These are phyloP conservation scores for Microbotryum scabiosae DNA, from an alignment of 1,284 basidiomycete genomes.

Conservation along the genomic window DNA sequence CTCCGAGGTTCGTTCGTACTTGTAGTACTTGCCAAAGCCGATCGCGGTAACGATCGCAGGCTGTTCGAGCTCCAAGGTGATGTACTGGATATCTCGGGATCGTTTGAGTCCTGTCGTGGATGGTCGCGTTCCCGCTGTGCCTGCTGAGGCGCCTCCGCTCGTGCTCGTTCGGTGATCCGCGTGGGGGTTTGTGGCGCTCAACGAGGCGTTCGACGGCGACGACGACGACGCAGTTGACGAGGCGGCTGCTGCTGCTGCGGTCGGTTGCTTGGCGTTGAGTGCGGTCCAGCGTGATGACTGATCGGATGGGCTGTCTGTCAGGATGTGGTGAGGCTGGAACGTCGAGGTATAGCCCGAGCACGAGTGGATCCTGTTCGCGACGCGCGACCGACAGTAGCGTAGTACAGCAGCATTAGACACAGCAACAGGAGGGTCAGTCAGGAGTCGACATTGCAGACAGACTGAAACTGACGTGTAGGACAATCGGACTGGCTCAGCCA, in stretches of 20 bases:
- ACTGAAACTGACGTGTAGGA: too few relatives aligned
- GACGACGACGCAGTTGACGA: not conserved
- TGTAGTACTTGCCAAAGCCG: slow-evolving; percentile 40
- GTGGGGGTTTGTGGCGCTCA: not conserved
- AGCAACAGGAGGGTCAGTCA: too few relatives aligned
- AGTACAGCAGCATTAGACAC: too few relatives aligned
- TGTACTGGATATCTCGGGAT: slow-evolving; percentile 35
- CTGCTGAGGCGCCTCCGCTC: not conserved
- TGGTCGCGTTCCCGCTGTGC: not conserved
- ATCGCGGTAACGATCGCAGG: slow-evolving; percentile 34
- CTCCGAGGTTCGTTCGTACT: slow-evolving; percentile 21
- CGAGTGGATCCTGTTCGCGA: slow-evolving; percentile 22
- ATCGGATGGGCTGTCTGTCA: slow-evolving; percentile 32
- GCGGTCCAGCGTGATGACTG: slow-evolving; percentile 34
- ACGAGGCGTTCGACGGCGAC: slow-evolving; percentile 10
- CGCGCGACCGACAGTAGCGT: too few relatives aligned
- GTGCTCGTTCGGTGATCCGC: not conserved
- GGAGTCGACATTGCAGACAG: too few relatives aligned
- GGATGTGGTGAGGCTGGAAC: slow-evolving; percentile 36
- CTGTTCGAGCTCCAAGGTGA: slow-evolving; percentile 37
- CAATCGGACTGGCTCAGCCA: too few relatives aligned
- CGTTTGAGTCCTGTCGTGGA: slow-evolving; percentile 1
- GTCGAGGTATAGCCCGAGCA: slow-evolving; percentile 35
- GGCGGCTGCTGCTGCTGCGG: slow-evolving; percentile 7
- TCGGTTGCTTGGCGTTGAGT: slow-evolving; percentile 5